Percentiles rank a stretch among this genome's conserved stretches.
These are phyloP conservation scores for Solanum paucissectum DNA, from an alignment of 257 asterid genomes.

Conservation along the genomic window DNA sequence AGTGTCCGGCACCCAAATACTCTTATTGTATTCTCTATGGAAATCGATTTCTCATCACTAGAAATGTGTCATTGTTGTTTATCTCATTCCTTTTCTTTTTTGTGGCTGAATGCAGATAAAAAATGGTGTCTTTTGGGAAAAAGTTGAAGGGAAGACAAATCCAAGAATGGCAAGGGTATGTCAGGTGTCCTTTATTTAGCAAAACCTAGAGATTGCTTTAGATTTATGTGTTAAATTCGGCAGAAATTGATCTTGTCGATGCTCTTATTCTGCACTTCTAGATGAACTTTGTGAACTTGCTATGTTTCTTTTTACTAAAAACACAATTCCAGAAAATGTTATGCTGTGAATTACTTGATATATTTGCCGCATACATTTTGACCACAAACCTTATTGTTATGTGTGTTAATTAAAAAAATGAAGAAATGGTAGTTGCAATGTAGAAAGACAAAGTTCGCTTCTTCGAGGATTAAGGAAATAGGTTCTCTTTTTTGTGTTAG, in stretches of 20 bases:
- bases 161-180: slow-evolving; percentile 1
- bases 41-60: background rate
- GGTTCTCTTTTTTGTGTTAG: background rate
- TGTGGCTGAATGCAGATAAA: background rate
- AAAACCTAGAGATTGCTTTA: background rate
- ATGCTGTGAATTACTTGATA: background rate
- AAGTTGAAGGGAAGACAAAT: background rate
- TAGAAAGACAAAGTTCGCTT: background rate
- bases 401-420: background rate
- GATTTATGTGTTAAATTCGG: background rate
- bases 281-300: background rate
- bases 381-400: background rate
- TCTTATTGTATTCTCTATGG: background rate
- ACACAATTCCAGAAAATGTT: background rate
- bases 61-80: background rate
- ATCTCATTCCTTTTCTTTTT: background rate
- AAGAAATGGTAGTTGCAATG: background rate
- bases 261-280: background rate
- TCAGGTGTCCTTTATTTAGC: background rate
- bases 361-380: background rate
- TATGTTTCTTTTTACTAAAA: background rate
- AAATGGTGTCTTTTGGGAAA: slow-evolving; percentile 1
- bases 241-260: background rate
- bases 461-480: background rate
- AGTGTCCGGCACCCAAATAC: background rate